A percentile compares a stretch with the other conserved stretches of the same genome.
Evolutionary conservation across 73 alveolate genomes (phyloP).

Genomic region (Paramecium tetraurelia): DNA sequence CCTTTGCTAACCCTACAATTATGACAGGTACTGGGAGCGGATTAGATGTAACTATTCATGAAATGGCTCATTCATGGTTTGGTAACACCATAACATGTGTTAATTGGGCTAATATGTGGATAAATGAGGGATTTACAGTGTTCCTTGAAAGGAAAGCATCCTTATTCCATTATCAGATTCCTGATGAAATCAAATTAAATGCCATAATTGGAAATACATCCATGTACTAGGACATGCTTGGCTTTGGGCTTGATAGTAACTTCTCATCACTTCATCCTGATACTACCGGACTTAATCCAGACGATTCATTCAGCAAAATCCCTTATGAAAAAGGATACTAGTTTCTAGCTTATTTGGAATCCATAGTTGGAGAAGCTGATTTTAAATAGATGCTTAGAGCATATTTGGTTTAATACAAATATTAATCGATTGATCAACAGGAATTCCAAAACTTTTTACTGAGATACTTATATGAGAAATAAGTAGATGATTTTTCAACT

Average conservation of each 20-base stretch:
- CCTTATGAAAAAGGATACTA: slow-evolving; percentile 39
- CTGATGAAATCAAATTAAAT: background rate
- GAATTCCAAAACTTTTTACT: slow-evolving; percentile 39
- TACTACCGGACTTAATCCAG: background rate
- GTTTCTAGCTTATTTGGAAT: background rate
- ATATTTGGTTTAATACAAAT: slow-evolving; percentile 57
- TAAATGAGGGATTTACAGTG: slow-evolving; percentile 89
- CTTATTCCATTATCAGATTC: background rate
- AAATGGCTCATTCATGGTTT: slow-evolving; percentile 88
- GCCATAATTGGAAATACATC: background rate
- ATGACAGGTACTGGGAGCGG: slow-evolving; percentile 78
- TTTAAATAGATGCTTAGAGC: slow-evolving; percentile 60
- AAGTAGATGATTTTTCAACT: background rate
- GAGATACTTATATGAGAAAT: background rate
- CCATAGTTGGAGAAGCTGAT: background rate
- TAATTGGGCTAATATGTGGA: slow-evolving; percentile 87
- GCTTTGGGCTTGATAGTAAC: background rate
- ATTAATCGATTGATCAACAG: slow-evolving; percentile 50
- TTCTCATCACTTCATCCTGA: slow-evolving; percentile 30
- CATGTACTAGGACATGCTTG: background rate
- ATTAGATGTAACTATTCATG: slow-evolving; percentile 83
- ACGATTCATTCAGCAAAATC: background rate
- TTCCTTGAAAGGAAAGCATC: slow-evolving; percentile 75
- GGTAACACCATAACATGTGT: slow-evolving; percentile 83
- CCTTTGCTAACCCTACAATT: slow-evolving; percentile 85